Conservation (phyloP, 2,329 filamentous ascomycete genomes). For the Fusarium buharicum region DNA sequence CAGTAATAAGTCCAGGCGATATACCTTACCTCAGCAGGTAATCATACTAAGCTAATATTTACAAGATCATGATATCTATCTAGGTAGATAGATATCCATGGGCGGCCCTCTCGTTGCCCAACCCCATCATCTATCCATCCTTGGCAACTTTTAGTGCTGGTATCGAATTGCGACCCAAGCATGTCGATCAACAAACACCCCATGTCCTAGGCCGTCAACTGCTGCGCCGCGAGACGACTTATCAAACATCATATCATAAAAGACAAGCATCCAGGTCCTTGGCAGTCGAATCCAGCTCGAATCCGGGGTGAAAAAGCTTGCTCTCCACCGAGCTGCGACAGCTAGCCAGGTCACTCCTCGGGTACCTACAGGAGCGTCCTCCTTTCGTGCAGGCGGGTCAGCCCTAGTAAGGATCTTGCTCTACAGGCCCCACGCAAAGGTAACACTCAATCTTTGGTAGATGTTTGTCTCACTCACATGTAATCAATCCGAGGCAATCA, state of each 20-base stretch:
- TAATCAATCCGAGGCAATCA: constrained; percentile 4
- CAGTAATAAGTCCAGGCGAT: no score
- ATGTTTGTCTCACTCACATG: constrained; percentile 23
- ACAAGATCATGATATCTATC: no score
- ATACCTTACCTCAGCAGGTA: no score
- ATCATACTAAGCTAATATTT: no score
- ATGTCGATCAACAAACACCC: constrained; percentile 30
- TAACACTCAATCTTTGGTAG: constrained; percentile 12
- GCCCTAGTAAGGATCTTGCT: constrained; percentile 36
- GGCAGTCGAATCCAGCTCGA: constrained; percentile 6
- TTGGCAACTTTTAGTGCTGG: constrained; percentile 31
- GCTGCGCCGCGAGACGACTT: neutral
- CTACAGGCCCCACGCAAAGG: constrained; percentile 33
- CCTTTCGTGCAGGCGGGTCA: constrained; percentile 39
- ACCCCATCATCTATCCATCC: constrained; percentile 28
- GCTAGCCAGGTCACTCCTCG: constrained; percentile 29
- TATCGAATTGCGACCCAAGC: constrained; percentile 39
- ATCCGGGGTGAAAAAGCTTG: constrained; percentile 39
- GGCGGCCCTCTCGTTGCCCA: no score
- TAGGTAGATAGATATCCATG: no score
- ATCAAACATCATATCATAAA: neutral
- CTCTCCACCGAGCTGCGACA: constrained; percentile 44
- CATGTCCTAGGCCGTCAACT: constrained; percentile 12
- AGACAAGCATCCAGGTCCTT: no score
- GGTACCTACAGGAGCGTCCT: constrained; percentile 38